Base-by-base conservation (phyloP, 495 filamentous ascomycete genomes). In the Talaromyces nanjingensis region DNA sequence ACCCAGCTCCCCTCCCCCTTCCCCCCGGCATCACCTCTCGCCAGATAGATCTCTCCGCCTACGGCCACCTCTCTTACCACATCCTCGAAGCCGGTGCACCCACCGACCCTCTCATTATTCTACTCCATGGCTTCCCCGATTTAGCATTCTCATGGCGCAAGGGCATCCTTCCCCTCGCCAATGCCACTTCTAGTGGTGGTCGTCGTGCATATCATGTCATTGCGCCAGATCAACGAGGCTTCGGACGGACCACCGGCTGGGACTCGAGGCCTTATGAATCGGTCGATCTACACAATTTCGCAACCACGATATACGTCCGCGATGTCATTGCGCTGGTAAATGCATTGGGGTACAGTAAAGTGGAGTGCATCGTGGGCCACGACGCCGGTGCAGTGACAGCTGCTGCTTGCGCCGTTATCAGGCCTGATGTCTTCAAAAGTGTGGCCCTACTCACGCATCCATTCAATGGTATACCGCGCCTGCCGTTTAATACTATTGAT, bases 141-240 rank as follows among this genome's bases (percentile, higher is more conserved):
- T 78, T 89, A 20, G 85, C 87, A 54, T 90, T 81, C 71, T 88
- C 87, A 34, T 89, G 87, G 87, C 84, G 87, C 62, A 83, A 86
- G 53, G 71, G 88, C 12, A 77, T 89, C 63, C 81, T 83, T 18
- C 59, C 71, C 2, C 71, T 91, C 24, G 83, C 87, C 9, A 70
- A 65, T 4, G 75, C 81, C 2, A 84, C 7, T 29, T 6, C 16
- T 0, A 2, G 9, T 18, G 11, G 22, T 11, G 14, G 53, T 16
- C 53, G 53, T 56, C 53, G 56, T 22, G 18, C 37, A 55, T 89
- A 84, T 71, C 77, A 86, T 71, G 85, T 85, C 61, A 82, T 89
- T 5, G 86, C 87, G 2, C 81, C 83, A 49, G 87, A 91, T 71
- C 86, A 89, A 66, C 82, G 87, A 45, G 87, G 87, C 22, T 91